Base-by-base conservation (phyloP, 2,329 filamentous ascomycete genomes). In the Fragosphaeria purpurea region DNA sequence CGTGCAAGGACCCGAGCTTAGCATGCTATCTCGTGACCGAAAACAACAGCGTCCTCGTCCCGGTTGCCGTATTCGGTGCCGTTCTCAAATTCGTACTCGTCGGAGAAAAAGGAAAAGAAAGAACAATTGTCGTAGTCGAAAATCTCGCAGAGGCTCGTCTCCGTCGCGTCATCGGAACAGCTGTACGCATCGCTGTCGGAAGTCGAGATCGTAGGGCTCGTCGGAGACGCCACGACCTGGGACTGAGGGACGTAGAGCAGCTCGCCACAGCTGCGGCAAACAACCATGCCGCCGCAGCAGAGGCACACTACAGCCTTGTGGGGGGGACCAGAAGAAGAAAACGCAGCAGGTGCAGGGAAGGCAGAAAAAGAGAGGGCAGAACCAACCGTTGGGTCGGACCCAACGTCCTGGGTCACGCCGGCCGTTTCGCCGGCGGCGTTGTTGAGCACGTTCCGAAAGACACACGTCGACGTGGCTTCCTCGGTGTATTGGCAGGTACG, bases 311-410 rank as follows among this genome's bases (percentile, higher is more conserved):
- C 58, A 51, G 67, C 57, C 55, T 63, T 44, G 48, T 30, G n/a
- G 45, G 6, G 11, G 11, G 30, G 22, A 44, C 44, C 35, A 51
- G 41, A 41, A 39, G 46, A 48, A 54, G 39, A 22, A 47, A 54
- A 45, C 32, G 30, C 13, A 38, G 33, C 13, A 45, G 34, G 34
- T 12, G 45, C 39, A 51, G 38, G 22, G 22, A 22, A 37, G 34
- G 47, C 47, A 56, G 38, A 43, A 52, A 47, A 52, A 52, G 55
- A 42, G 58, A 61, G 60, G 60, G 70, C 60, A 59, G 61, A 65
- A 95, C 91, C 80, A 85, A 98, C 91, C 82, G 94, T 98, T 70
- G 93, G 93, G 79, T 98, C 93, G 64, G 88, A 90, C 65, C 85
- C 88, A 63, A 98, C 90, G 71, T 98, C 94, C 70, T 95, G 88